Percentiles rank a stretch among this genome's conserved stretches.
These are phyloP conservation scores for Pseudognaphalium luteoalbum DNA, from an alignment of 129 eudicot species.

Conservation along the genomic window DNA sequence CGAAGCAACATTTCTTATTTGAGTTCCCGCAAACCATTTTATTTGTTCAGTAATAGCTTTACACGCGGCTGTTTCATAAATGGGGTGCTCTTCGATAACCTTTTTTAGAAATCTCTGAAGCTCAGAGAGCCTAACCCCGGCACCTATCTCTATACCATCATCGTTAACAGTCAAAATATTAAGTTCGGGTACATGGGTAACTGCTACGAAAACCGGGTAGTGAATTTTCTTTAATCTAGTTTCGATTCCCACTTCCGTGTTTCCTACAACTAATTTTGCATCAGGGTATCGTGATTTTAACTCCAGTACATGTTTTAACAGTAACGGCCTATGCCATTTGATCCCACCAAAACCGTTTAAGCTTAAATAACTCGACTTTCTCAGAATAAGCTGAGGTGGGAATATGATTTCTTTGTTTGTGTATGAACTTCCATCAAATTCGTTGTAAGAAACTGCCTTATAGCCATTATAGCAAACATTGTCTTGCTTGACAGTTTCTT, in stretches of 20 bases:
- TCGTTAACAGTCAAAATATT: conserved; percentile 53
- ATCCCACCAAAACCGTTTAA: conserved; percentile 72
- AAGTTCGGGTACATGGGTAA: conserved; percentile 76
- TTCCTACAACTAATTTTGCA: conserved; percentile 87
- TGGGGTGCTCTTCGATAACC: conserved; percentile 43
- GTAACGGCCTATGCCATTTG: conserved; percentile 81
- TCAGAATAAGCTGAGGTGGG: conserved; percentile 80
- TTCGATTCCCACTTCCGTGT: conserved; percentile 92
- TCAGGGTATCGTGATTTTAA: conserved; percentile 72
- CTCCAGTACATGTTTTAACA: conserved; percentile 65
- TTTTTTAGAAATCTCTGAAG: conserved; percentile 48
- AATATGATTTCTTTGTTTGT: conserved; percentile 83
- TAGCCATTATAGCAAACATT: conserved; percentile 18
- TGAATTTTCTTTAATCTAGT: conserved; percentile 75
- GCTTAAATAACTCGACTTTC: conserved; percentile 52
- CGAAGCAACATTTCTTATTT: conserved; percentile 92
- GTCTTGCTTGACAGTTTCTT: conserved; percentile 29
- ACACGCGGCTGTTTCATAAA: conserved; percentile 69
- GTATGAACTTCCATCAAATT: conserved; percentile 76
- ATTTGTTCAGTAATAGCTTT: conserved; percentile 71
- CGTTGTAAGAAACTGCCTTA: conserved; percentile 63
- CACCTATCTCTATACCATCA: conserved; percentile 92
- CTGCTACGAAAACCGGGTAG: conserved; percentile 73
- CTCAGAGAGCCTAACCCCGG: conserved; percentile 76
- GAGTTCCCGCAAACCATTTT: conserved; percentile 98